These are phyloP conservation scores for Cardamine chenopodiifolia DNA, from an alignment of 345 rosid species.

Conservation along the genomic window DNA sequence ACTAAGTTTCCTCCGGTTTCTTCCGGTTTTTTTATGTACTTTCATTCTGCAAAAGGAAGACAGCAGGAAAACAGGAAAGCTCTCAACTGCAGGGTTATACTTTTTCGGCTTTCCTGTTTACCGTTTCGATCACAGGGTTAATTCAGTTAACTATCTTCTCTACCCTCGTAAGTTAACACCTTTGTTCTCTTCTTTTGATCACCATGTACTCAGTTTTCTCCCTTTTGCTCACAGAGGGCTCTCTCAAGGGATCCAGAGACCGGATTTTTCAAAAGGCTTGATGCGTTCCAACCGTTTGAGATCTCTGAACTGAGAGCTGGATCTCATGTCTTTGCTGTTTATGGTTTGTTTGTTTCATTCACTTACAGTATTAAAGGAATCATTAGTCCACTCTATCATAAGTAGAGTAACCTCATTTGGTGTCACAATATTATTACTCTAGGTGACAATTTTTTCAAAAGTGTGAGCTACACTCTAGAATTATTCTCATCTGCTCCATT, in stretches of 20 bases:
- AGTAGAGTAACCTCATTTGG: slow-evolving; percentile 10
- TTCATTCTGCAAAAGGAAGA: slow-evolving; percentile 64
- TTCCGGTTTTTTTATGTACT: neutral
- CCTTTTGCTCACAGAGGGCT: slow-evolving; percentile 53
- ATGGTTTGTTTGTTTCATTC: slow-evolving; percentile 60
- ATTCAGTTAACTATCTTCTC: slow-evolving; percentile 57
- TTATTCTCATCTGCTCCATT: slow-evolving; percentile 84
- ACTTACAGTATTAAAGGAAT: slow-evolving; percentile 14
- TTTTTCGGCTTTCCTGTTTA: slow-evolving; percentile 95
- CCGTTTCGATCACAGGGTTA: slow-evolving; percentile 72
- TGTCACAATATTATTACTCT: slow-evolving; percentile 22
- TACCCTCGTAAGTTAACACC: neutral
- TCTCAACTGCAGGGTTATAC: slow-evolving; percentile 85
- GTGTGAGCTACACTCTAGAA: slow-evolving; percentile 85
- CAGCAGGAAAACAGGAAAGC: slow-evolving; percentile 74
- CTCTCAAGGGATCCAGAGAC: slow-evolving; percentile 88
- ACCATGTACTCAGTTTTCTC: slow-evolving; percentile 27
- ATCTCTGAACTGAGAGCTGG: slow-evolving; percentile 86
- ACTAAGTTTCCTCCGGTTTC: neutral
- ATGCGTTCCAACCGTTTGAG: slow-evolving; percentile 97
- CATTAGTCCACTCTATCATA: neutral
- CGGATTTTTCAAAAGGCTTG: slow-evolving; percentile 87
- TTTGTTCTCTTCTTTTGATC: neutral
- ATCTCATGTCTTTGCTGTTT: slow-evolving; percentile 84
- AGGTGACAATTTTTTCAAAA: slow-evolving; percentile 95